A percentile compares a stretch with the other conserved stretches of the same genome.
Evolutionary conservation across 495 filamentous ascomycete genomes (phyloP).

Genomic region (Echria macrotheca): DNA sequence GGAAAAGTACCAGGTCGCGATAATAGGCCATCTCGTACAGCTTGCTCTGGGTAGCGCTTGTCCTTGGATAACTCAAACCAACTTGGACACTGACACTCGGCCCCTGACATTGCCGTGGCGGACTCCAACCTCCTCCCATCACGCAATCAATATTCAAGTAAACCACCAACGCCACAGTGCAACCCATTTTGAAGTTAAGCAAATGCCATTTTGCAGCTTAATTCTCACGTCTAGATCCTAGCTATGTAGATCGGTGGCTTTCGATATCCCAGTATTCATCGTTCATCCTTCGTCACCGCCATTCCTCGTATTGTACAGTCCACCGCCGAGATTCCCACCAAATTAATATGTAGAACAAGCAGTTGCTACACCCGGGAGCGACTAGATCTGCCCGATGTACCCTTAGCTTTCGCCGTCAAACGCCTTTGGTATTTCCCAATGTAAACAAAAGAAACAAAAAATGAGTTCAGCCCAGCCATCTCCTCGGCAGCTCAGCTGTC

Average conservation of each 20-base stretch:
- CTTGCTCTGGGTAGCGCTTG: no score
- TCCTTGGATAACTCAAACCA: no score
- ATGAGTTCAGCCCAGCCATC: constrained; percentile 8
- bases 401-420: constrained; percentile 9
- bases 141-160: no score
- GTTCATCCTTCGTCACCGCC: no score
- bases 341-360: not conserved
- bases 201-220: not conserved
- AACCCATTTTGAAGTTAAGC: no score
- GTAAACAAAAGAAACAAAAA: constrained; percentile 10
- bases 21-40: no score
- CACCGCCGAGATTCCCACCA: not conserved
- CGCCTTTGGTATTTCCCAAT: constrained; percentile 25
- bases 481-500: constrained; percentile 16
- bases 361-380: not conserved
- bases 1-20: no score
- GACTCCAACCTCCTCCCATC: no score
- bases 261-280: not conserved
- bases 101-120: no score
- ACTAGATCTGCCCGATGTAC: not conserved
- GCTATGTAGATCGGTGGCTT: not conserved
- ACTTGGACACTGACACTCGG: no score
- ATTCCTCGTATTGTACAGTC: not conserved
- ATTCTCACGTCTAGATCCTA: not conserved
- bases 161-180: no score